Conservation (phyloP, 345 rosid species). For the Laguncularia racemosa region DNA sequence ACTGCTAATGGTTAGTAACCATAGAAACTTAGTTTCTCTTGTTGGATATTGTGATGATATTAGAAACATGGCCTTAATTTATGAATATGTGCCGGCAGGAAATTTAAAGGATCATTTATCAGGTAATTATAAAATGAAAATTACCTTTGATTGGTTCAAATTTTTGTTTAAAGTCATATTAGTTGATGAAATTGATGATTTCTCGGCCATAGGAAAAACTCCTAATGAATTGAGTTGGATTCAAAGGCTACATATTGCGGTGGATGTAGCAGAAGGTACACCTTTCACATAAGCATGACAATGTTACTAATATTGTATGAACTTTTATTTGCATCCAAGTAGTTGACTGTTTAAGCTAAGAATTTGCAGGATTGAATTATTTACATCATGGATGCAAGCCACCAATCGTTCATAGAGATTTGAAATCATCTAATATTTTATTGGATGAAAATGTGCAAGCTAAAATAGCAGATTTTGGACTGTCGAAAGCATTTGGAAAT, state of each 20-base stretch:
- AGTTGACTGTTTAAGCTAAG: not conserved
- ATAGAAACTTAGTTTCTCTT: conserved; percentile 38
- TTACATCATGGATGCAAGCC: conserved; percentile 60
- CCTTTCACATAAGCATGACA: not conserved
- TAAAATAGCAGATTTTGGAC: conserved; percentile 59
- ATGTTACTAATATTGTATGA: not conserved
- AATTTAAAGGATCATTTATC: conserved; percentile 28
- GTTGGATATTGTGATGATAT: conserved; percentile 37
- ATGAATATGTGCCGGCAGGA: conserved; percentile 50
- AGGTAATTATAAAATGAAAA: conserved; percentile 14
- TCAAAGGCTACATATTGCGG: conserved; percentile 22
- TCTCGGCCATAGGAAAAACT: conserved; percentile 7
- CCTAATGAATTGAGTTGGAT: conserved; percentile 25
- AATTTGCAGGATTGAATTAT: conserved; percentile 42
- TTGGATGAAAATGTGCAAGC: conserved; percentile 40
- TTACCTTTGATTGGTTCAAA: no score
- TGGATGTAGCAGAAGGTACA: conserved; percentile 27
- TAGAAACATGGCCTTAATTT: conserved; percentile 32
- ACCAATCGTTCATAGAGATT: conserved; percentile 46
- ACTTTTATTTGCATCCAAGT: no score
- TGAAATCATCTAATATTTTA: conserved; percentile 46
- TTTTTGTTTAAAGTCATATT: no score
- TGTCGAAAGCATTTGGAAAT: conserved; percentile 29
- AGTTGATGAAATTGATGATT: no score
- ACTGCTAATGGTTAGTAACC: conserved; percentile 49